Base-by-base conservation (phyloP, 805 yeast genomes). In the Jamesozyma spencerorum region DNA sequence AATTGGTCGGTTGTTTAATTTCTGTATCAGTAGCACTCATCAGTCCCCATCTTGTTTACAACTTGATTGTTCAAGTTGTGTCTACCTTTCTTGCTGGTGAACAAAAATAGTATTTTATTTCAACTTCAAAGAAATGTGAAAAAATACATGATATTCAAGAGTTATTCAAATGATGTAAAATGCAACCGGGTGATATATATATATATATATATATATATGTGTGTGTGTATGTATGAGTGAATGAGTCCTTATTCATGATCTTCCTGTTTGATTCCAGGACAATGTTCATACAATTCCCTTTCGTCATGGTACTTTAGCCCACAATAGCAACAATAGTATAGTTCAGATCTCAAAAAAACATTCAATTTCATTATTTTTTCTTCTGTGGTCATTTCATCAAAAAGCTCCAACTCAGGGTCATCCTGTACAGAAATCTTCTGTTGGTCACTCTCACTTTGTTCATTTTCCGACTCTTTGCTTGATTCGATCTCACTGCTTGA, bases 291-390 rank as follows among this genome's bases (percentile, higher is more conserved):
- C 17, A 75, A 45, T 22, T 74, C 78, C 1, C 49, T 45, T 37
- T 56, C 60, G 41, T 55, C 58, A 1, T 54, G 52, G 47, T 60
- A 75, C 27, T 46, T 45, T 3, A 53, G 50, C 1, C 79, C 79
- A 54, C 81, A 75, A 55, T 63, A 75, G 49, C 58, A 70, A 48
- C 81, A 75, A 48, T 68, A 76, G 42, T 53, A 46, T 41, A 65
- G 64, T 11, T 55, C 58, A 1, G 61, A 47, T 27, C 79, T 54
- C 19, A 74, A 50, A 43, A 66, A 69, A 4, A 50, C 47, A 24
- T 69, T 54, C 7, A 73, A 48, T n/a, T 55, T 50, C 27, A 42
- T 49, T 15, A 70, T 42, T 33, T 55, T 57, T 22, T 64, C 65
- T 2, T 54, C 52, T 1, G 49, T 28, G 4, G 48, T 36, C 35